Evolutionary conservation across 305 asterid genomes (phyloP), one percentile per base, ranked within the genome.

Genomic region (Ajuga reptans): DNA sequence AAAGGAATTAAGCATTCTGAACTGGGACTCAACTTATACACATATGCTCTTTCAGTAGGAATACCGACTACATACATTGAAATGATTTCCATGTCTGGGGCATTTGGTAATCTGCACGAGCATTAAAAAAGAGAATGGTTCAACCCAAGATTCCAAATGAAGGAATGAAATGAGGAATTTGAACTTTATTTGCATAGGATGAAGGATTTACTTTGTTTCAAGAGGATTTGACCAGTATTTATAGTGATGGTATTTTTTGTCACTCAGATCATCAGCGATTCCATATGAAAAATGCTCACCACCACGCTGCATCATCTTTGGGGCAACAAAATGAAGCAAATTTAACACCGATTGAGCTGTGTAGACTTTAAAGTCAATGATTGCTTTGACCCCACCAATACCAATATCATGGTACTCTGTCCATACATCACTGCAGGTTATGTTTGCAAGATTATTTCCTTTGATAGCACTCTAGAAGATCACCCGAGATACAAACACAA

Each of bases 231-330:
- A 89, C 96, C 96, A 89, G 78, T 85, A 87, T 80, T 86, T 89
- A 81, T 81, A 84, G 69, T 89, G 88, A 12, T 69, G 77, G 62
- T 87, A 89, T 69, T 85, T 77, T 64, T 72, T 6, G 66, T 87
- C 91, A 52, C 78, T 86, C 80, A 87, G 78, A 76, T 85, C 75
- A 62, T 84, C 86, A 9, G 92, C 91, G 53, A 89, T 82, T 65
- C 96, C 95, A 54, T 87, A 78, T 0, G 96, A 89, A 80, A 86
- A 89, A 75, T 89, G 95, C 57, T 86, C 84, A 66, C 81, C 81
- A 41, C 95, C 96, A 43, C 96, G 92, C 77, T 84, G 79, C 95
- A 87, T 89, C 95, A 87, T 84, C 84, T 87, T 89, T 60, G 95
- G 97, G 64, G 97, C 97, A 70, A 88, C 93, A 57, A 83, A 90